These are phyloP conservation scores for Clitoria ternatea DNA, from an alignment of 306 rosid species.

Conservation along the genomic window DNA sequence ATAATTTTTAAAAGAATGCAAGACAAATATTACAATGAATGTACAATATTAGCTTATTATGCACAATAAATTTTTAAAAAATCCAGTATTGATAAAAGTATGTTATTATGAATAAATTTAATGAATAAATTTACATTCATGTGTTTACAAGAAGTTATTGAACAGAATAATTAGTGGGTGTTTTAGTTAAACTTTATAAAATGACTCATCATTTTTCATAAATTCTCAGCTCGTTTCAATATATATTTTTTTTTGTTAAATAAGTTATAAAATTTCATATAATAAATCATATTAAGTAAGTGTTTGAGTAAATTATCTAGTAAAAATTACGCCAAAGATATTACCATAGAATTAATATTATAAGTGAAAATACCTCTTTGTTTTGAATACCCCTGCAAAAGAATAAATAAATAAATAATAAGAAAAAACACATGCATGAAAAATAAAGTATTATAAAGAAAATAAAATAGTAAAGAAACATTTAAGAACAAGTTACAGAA, in stretches of 20 bases:
- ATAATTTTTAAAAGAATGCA: too few relatives aligned
- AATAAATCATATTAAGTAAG: background rate
- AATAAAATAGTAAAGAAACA: background rate
- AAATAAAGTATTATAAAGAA: background rate
- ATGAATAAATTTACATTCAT: too few relatives aligned
- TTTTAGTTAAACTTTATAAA: background rate
- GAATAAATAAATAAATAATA: background rate
- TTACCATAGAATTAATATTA: background rate
- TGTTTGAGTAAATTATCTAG: background rate
- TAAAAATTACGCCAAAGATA: too few relatives aligned
- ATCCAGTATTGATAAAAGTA: too few relatives aligned
- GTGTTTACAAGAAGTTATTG: too few relatives aligned
- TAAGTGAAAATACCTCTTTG: slow-evolving; percentile 50
- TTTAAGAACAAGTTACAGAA: background rate
- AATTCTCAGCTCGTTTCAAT: background rate
- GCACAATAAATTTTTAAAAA: too few relatives aligned
- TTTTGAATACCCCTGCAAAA: slow-evolving; percentile 67
- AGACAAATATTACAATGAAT: too few relatives aligned
- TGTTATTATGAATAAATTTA: too few relatives aligned
- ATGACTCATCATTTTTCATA: background rate
- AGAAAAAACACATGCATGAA: background rate
- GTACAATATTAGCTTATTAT: too few relatives aligned
- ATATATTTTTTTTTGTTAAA: background rate
- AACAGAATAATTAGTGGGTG: background rate
- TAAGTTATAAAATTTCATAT: background rate